Conservation (phyloP, 495 filamentous ascomycete species). For the Penicillium odoratum region DNA sequence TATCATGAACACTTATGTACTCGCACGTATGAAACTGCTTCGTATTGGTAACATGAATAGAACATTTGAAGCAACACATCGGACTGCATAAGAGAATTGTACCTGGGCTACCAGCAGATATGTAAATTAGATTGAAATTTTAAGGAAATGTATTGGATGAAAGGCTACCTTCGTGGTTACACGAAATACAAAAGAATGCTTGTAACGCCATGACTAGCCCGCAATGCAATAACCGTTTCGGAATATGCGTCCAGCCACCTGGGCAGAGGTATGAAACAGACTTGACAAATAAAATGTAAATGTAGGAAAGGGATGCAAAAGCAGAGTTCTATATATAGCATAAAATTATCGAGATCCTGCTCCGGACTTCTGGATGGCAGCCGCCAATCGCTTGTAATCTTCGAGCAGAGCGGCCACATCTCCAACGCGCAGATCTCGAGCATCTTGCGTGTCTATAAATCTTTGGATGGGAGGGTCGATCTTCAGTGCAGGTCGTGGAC, state of each 20-base stretch:
- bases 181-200: slow-evolving; percentile 20
- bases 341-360: slow-evolving; percentile 22
- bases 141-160: neutral
- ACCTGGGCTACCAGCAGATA: no score
- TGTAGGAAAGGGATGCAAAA: neutral
- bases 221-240: slow-evolving; percentile 12
- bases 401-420: slow-evolving; percentile 80
- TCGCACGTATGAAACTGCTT: neutral
- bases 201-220: slow-evolving; percentile 16
- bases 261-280: neutral
- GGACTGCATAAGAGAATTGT: no score
- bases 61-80: no score
- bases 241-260: neutral
- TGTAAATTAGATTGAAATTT: neutral
- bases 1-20: neutral
- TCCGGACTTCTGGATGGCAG: slow-evolving; percentile 38
- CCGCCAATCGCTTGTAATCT: slow-evolving; percentile 83
- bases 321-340: neutral
- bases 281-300: neutral
- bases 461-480: slow-evolving; percentile 71
- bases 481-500: slow-evolving; percentile 33
- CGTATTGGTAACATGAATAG: no score
- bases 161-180: neutral
- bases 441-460: slow-evolving; percentile 79
- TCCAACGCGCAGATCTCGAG: slow-evolving; percentile 72